These are phyloP conservation scores for Zoysia pacifica DNA, from an alignment of 176 grass and related monocot species.

Conservation along the genomic window DNA sequence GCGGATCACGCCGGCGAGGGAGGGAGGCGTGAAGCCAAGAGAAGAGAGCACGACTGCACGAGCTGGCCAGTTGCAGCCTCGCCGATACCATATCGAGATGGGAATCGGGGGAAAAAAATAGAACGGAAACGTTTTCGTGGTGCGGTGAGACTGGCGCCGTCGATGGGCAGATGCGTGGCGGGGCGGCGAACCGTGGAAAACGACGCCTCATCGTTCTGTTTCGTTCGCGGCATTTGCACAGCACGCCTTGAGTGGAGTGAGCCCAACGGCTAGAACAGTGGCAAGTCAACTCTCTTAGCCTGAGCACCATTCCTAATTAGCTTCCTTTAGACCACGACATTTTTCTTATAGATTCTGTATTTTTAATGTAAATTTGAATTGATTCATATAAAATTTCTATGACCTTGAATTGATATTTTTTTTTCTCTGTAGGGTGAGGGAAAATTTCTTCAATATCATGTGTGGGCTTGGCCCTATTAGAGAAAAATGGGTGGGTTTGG, in stretches of 20 bases:
- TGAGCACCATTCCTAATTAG: no score
- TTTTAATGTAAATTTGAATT: no score
- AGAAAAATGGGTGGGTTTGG: neutral
- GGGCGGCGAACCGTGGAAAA: constrained; percentile 1
- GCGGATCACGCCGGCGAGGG: neutral
- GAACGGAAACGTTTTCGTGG: neutral
- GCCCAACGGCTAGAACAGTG: neutral
- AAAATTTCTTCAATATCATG: neutral
- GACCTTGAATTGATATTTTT: no score
- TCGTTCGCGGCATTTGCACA: neutral
- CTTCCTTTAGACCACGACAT: no score
- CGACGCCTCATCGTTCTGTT: neutral
- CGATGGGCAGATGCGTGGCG: neutral
- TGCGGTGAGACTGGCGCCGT: neutral
- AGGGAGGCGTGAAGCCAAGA: neutral
- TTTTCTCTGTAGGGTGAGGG: no score
- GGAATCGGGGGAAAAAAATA: neutral
- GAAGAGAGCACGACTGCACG: neutral
- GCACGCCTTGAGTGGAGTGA: neutral
- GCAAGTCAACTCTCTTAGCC: neutral
- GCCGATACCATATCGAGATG: neutral
- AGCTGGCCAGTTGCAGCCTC: neutral
- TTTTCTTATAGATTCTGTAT: no score
- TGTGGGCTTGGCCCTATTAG: neutral
- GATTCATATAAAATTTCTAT: no score